Conservation (phyloP, 305 asterid genomes). For the Lippia alba region DNA sequence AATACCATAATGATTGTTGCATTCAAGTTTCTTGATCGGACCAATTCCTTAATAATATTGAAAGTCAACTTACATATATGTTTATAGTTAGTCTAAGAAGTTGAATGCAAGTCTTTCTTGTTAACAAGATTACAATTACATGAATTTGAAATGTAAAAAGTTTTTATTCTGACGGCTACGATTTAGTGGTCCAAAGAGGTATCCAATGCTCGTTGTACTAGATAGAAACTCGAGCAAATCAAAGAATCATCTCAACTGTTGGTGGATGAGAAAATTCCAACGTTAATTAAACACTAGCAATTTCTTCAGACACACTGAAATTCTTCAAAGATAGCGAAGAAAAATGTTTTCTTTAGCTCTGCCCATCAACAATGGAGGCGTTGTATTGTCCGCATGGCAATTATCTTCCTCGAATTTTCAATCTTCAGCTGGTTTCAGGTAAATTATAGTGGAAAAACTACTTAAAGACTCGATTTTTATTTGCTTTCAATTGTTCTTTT, state of each 20-base stretch:
- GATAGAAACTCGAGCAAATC: not conserved
- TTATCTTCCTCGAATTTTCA: constrained; percentile 38
- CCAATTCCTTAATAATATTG: too few species aligned
- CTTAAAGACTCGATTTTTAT: not conserved
- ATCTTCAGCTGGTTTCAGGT: constrained; percentile 47
- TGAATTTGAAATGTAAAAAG: too few species aligned
- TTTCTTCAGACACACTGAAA: constrained; percentile 12
- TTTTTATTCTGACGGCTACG: constrained; percentile 15
- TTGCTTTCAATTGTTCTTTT: not conserved
- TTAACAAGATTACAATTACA: too few species aligned
- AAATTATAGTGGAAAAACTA: constrained; percentile 8
- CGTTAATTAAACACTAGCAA: constrained; percentile 20
- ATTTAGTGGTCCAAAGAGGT: not conserved
- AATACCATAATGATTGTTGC: too few species aligned
- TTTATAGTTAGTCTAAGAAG: too few species aligned
- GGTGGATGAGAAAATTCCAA: constrained; percentile 41
- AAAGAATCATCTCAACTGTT: not conserved
- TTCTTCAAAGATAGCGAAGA: constrained; percentile 12
- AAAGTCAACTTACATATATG: too few species aligned
- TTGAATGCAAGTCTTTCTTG: too few species aligned
- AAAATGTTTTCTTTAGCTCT: constrained; percentile 41
- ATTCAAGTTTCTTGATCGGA: too few species aligned
- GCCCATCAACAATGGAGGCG: constrained; percentile 42
- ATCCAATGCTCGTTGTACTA: not conserved
- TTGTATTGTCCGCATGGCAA: constrained; percentile 27